Conservation (phyloP, 2,329 filamentous ascomycete species). For the Aulographum hederae region DNA sequence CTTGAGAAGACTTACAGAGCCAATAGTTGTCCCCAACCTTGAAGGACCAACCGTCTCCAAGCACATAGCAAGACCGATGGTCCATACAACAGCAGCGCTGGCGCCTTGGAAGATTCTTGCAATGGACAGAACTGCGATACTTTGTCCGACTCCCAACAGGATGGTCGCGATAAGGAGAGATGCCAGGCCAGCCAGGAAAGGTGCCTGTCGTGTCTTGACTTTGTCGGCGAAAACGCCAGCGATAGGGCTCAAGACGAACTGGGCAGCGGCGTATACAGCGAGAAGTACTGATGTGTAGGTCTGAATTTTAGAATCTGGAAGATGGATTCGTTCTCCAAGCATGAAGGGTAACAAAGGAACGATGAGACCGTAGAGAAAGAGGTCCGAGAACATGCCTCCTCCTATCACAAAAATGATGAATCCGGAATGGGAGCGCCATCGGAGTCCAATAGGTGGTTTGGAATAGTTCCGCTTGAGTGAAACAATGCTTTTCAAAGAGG, state of each 20-base stretch:
- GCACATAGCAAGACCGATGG: slow-evolving; percentile 37
- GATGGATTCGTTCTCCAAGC: slow-evolving; percentile 29
- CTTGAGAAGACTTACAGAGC: slow-evolving; percentile 22
- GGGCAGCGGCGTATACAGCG: slow-evolving; percentile 34
- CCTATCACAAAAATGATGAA: slow-evolving; percentile 41
- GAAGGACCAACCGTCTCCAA: slow-evolving; percentile 38
- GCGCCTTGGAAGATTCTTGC: slow-evolving; percentile 39
- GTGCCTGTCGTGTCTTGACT: slow-evolving; percentile 31
- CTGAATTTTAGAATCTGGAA: slow-evolving; percentile 32
- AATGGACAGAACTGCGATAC: slow-evolving; percentile 27
- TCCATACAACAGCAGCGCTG: slow-evolving; percentile 40
- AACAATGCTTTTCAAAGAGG: too few relatives aligned
- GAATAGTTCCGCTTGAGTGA: background rate
- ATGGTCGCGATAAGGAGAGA: slow-evolving; percentile 35
- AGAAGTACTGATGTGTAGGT: slow-evolving; percentile 33
- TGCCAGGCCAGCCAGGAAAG: slow-evolving; percentile 37
- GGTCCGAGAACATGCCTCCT: slow-evolving; percentile 36
- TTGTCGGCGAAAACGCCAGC: slow-evolving; percentile 38
- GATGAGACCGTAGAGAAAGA: slow-evolving; percentile 41
- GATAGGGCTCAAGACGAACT: slow-evolving; percentile 30
- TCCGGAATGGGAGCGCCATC: slow-evolving; percentile 37
- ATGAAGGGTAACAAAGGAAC: slow-evolving; percentile 41
- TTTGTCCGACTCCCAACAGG: slow-evolving; percentile 32
- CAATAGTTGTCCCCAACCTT: slow-evolving; percentile 42
- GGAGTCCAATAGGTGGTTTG: slow-evolving; percentile 9